These are phyloP conservation scores for Dalechampia spathulata DNA, from an alignment of 441 rosid species.

Conservation along the genomic window DNA sequence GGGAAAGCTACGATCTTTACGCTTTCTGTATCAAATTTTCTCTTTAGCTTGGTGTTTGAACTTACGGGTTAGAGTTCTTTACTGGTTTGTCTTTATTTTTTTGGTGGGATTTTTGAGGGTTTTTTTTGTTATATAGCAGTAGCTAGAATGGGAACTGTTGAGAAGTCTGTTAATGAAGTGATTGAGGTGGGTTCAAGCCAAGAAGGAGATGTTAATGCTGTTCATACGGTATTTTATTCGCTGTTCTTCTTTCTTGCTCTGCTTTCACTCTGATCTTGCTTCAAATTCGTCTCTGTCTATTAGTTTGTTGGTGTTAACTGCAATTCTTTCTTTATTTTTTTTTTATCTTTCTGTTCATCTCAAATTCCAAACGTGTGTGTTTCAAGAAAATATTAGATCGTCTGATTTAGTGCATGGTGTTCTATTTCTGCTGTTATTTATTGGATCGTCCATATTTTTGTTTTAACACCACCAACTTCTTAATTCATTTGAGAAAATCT, in stretches of 20 bases:
- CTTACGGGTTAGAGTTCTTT: not conserved
- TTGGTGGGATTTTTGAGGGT: not conserved
- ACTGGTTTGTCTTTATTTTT: not conserved
- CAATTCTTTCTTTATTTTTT: not conserved
- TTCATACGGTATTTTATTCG: constrained; percentile 1
- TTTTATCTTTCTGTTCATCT: too few species aligned
- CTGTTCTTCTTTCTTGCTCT: not conserved
- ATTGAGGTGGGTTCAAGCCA: constrained; percentile 8
- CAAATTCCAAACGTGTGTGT: too few species aligned
- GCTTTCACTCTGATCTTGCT: not conserved
- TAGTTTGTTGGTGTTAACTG: not conserved
- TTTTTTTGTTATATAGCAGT: not conserved
- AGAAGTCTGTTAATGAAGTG: constrained; percentile 10
- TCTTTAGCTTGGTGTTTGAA: not conserved
- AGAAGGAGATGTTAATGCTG: not conserved
- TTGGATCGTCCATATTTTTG: not conserved
- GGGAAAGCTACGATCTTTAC: not conserved
- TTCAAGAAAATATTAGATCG: too few species aligned
- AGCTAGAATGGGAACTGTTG: constrained; percentile 5
- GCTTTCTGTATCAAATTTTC: not conserved
- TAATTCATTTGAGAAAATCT: too few species aligned
- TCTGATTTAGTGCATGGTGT: too few species aligned
- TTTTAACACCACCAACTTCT: not conserved
- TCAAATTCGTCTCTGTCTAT: not conserved
- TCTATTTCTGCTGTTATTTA: not conserved